Evolutionary conservation across 2,329 filamentous ascomycete species (phyloP).

Genomic region (Parasarocladium wereldwijsianum): DNA sequence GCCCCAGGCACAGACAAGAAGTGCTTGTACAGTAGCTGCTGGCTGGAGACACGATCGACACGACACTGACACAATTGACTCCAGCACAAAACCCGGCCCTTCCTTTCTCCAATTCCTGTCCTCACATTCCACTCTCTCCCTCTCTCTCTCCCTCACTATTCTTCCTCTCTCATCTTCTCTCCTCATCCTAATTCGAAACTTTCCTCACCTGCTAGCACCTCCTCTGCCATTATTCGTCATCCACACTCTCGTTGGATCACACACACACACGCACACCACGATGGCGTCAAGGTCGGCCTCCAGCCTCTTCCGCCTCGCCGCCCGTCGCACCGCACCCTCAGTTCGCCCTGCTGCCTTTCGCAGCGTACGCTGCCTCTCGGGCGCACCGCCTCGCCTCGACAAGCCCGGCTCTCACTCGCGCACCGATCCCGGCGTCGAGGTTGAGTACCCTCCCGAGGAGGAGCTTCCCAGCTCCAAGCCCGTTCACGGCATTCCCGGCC

Average conservation of each 20-base stretch:
- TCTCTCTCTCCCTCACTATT: neutral
- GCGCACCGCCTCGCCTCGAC: slow-evolving; percentile 18
- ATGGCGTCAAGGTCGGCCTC: slow-evolving; percentile 10
- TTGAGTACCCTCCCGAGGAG: slow-evolving; percentile 63
- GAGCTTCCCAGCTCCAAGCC: slow-evolving; percentile 58
- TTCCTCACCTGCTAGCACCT: no score
- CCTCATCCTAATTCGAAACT: no score
- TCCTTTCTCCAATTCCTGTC: no score
- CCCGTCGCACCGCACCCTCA: slow-evolving; percentile 12
- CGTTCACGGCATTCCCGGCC: slow-evolving; percentile 61
- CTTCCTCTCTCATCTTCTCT: slow-evolving; percentile 1
- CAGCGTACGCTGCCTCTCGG: slow-evolving; percentile 17
- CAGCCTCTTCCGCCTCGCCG: slow-evolving; percentile 14
- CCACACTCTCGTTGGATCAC: neutral
- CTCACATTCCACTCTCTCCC: neutral
- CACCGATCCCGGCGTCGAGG: slow-evolving; percentile 63
- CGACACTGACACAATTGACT: neutral
- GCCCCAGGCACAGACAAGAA: no score
- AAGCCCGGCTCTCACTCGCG: slow-evolving; percentile 56
- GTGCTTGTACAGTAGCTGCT: no score
- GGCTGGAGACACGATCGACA: no score
- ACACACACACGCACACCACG: slow-evolving; percentile 6
- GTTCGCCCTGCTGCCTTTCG: slow-evolving; percentile 11
- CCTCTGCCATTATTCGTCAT: neutral
- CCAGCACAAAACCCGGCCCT: no score